A percentile compares a stretch with the other conserved stretches of the same genome.
Conservation (phyloP, 306 rosid species). For the Casuarina cunninghamiana region DNA sequence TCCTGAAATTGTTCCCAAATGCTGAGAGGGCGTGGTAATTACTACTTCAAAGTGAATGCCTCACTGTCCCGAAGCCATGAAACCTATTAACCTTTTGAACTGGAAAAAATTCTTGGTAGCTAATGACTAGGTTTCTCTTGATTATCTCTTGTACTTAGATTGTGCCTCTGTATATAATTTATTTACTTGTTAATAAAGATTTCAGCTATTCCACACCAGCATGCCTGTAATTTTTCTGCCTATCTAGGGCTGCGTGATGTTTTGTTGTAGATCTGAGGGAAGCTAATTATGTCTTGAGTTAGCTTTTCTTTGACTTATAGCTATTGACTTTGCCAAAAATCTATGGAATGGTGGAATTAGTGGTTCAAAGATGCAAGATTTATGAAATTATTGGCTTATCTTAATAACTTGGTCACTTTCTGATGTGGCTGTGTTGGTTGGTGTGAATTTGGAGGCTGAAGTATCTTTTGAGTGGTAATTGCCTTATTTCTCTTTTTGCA, state of each 20-base stretch:
- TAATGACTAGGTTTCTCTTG: not conserved
- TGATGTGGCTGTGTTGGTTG: constrained; percentile 1
- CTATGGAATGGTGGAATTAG: not conserved
- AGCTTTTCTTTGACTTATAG: not conserved
- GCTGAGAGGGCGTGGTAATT: not conserved
- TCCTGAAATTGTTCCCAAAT: not conserved
- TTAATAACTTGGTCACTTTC: not conserved
- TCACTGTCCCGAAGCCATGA: not conserved
- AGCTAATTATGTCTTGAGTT: not conserved
- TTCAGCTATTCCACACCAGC: not conserved
- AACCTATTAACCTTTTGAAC: not conserved
- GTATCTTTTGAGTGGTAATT: not conserved
- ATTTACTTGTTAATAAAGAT: not conserved
- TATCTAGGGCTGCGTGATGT: not conserved
- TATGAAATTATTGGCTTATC: not conserved
- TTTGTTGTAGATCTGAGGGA: not conserved
- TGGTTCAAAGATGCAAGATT: not conserved
- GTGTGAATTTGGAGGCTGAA: not conserved
- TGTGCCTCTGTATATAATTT: no score
- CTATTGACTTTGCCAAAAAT: not conserved
- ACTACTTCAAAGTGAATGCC: not conserved
- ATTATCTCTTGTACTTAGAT: no score
- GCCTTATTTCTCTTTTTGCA: not conserved
- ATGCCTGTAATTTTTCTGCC: not conserved
- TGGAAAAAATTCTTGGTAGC: not conserved